Evolutionary conservation across 2,329 filamentous ascomycete species (phyloP).

Genomic region (Stachybotrys echinatus): DNA sequence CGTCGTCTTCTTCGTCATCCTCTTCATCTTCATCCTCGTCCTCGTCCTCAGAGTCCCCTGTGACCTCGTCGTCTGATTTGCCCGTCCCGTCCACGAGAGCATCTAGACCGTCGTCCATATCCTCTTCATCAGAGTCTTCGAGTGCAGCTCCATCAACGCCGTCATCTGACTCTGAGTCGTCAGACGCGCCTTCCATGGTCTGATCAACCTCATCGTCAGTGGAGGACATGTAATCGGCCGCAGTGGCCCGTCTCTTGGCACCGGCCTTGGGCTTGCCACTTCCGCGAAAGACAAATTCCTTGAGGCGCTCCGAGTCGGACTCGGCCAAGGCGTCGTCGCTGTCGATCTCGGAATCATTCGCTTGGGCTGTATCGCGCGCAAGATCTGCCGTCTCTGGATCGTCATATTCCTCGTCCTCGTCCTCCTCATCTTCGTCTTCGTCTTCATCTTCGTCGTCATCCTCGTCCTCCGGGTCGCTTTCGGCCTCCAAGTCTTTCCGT

Average conservation of each 20-base stretch:
- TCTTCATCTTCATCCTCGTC: slow-evolving; percentile 26
- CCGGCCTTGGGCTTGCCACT: slow-evolving; percentile 46
- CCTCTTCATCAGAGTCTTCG: slow-evolving; percentile 27
- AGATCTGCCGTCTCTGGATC: slow-evolving; percentile 53
- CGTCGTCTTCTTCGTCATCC: slow-evolving; percentile 28
- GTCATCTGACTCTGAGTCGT: slow-evolving; percentile 25
- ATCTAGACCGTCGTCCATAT: slow-evolving; percentile 31
- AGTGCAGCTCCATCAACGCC: slow-evolving; percentile 29
- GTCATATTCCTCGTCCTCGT: slow-evolving; percentile 46
- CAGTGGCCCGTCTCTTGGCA: slow-evolving; percentile 38
- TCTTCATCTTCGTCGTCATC: slow-evolving; percentile 45
- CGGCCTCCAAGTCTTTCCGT: slow-evolving; percentile 58
- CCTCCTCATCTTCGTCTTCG: slow-evolving; percentile 32
- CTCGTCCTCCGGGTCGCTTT: slow-evolving; percentile 46
- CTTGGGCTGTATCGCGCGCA: slow-evolving; percentile 41
- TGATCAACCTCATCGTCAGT: slow-evolving; percentile 32
- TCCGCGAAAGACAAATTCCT: slow-evolving; percentile 62
- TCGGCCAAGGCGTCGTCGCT: slow-evolving; percentile 70
- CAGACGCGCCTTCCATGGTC: slow-evolving; percentile 11
- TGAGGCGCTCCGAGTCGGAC: slow-evolving; percentile 79
- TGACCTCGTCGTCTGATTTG: slow-evolving; percentile 25
- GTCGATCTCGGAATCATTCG: slow-evolving; percentile 57
- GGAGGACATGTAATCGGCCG: slow-evolving; percentile 53
- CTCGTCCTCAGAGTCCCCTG: slow-evolving; percentile 25
- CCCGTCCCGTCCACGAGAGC: slow-evolving; percentile 23